Base-by-base conservation (phyloP, 106 monocot species). In the Iris macrosiphon region DNA sequence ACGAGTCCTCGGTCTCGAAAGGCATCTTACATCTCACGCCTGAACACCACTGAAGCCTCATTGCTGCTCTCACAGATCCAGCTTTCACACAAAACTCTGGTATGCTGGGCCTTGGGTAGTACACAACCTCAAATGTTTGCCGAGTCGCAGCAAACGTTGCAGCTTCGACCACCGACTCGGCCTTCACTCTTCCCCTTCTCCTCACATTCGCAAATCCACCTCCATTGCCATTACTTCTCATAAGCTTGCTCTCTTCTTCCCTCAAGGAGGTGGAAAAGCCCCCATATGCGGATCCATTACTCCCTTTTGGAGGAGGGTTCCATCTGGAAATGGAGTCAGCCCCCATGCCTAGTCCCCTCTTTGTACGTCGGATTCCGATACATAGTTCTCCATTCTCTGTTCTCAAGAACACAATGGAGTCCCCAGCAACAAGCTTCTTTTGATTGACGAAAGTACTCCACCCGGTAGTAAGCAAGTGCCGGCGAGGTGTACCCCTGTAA, bases 1-100 rank as follows among this genome's bases (percentile, higher is more conserved):
- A 65, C 21, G 65, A 75, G 48, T 80, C 70, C 66, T 71, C 80
- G 2, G 66, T 65, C 18, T 75, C 80, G 40, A 80, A 65, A 14
- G 70, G 58, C 75, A 80, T 75, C 60, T 70, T 80, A 53, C 66
- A 74, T 30, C 80, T 64, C 80, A 80, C 62, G 2, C 75, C 80
- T 0, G 65, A 15, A 6, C 27, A 55, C 80, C 80, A 80, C 1
- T 54, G 55, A 9, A 63, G 55, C 42, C 50, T 58, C 70, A 75
- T 62, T 17, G 80, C 64, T 13, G 60, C 61, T 21, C 63, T 58
- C 29, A 80, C 80, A 1, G 27, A 31, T 3, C 57, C 47, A 4
- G 64, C 75, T 15, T 51, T 59, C 50, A 80, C 75, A 16, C 35
- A 52, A 49, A 75, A 80, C 49, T 75, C 80, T 1, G 75, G 75